Conservation (phyloP, 352 stramenopile species). For the Phytophthora hybrid region DNA sequence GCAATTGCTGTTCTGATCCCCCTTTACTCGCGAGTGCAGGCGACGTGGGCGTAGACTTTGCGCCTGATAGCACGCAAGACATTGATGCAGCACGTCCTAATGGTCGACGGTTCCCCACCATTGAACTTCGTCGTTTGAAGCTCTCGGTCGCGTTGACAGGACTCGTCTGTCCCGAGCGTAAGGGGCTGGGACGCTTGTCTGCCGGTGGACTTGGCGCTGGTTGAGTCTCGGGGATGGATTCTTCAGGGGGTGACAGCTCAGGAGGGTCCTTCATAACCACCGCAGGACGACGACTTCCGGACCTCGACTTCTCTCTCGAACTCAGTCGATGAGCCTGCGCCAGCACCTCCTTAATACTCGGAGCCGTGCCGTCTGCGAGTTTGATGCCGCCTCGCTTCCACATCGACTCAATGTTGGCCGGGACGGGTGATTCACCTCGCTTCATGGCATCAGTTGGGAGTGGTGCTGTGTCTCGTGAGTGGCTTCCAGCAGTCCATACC, state of each 20-base stretch:
- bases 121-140: neutral
- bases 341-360: slow-evolving; percentile 41
- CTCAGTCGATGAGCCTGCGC: slow-evolving; percentile 25
- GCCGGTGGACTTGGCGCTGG: neutral
- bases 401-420: slow-evolving; percentile 43
- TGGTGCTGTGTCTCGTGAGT: neutral
- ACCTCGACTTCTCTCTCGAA: slow-evolving; percentile 23
- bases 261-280: neutral
- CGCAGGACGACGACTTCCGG: slow-evolving; percentile 11
- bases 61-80: slow-evolving; percentile 1
- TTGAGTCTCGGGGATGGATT: slow-evolving; percentile 6
- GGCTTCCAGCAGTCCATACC: neutral
- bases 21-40: neutral
- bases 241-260: neutral
- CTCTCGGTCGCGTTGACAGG: neutral
- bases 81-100: slow-evolving; percentile 8
- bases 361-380: slow-evolving; percentile 8
- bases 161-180: neutral
- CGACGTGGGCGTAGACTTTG: neutral
- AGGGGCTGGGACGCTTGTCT: neutral
- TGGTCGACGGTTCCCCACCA: neutral
- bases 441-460: neutral
- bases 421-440: neutral
- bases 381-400: slow-evolving; percentile 56
- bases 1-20: neutral